A percentile compares a stretch with the other conserved stretches of the same genome.
Evolutionary conservation across 148 eudicot genomes (phyloP).

Genomic region (Camellia lanceoleosa): DNA sequence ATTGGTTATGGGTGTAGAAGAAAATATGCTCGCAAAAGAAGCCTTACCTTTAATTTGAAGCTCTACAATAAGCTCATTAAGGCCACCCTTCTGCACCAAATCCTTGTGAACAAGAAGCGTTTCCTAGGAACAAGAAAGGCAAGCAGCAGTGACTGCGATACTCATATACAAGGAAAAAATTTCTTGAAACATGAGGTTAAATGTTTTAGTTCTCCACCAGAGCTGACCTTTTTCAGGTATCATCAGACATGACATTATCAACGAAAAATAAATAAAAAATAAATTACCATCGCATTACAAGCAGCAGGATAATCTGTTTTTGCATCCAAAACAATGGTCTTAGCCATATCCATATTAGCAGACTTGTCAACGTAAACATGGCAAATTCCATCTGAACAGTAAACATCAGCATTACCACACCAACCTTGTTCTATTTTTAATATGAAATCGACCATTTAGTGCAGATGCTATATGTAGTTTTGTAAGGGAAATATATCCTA

Average conservation of each 20-base stretch:
- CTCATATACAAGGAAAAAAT: neutral
- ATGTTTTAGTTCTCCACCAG: neutral
- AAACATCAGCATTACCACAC: slow-evolving; percentile 16
- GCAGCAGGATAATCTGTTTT: slow-evolving; percentile 95
- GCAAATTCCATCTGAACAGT: slow-evolving; percentile 80
- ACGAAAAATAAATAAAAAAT: neutral
- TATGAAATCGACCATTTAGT: neutral
- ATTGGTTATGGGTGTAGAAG: neutral
- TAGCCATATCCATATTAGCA: slow-evolving; percentile 83
- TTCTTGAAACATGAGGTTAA: neutral
- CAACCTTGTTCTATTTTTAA: slow-evolving; percentile 8
- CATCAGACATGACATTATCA: neutral
- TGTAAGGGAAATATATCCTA: slow-evolving; percentile 23
- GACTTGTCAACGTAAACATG: slow-evolving; percentile 95
- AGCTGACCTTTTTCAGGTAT: neutral
- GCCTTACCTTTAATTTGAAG: slow-evolving; percentile 71
- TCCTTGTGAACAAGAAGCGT: slow-evolving; percentile 93
- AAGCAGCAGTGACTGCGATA: neutral
- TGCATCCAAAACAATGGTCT: slow-evolving; percentile 71
- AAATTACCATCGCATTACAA: slow-evolving; percentile 93
- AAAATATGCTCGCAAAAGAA: neutral
- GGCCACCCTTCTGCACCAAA: slow-evolving; percentile 46
- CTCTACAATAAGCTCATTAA: slow-evolving; percentile 52
- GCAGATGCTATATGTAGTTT: neutral
- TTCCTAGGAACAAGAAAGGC: slow-evolving; percentile 45